These are phyloP conservation scores for Collybia mongolica DNA, from an alignment of 768 basidiomycete species.

Conservation along the genomic window DNA sequence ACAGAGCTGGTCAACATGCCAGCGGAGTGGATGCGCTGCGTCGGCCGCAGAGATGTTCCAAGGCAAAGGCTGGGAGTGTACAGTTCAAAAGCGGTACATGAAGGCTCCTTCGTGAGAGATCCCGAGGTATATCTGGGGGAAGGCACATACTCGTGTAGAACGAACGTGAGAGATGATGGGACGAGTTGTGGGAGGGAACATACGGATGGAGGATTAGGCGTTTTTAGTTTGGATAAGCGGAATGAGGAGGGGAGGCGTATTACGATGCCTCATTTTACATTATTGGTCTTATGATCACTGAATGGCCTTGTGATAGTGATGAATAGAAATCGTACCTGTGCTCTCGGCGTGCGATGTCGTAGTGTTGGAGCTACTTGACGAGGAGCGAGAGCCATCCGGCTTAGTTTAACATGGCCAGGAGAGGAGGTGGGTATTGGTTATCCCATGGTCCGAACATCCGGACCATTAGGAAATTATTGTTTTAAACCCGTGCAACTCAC, in stretches of 20 bases:
- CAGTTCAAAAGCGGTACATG: neutral
- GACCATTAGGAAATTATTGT: too few relatives aligned
- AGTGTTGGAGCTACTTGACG: neutral
- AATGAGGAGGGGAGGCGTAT: neutral
- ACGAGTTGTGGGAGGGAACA: constrained; percentile 14
- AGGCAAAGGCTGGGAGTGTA: constrained; percentile 4
- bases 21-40: too few relatives aligned
- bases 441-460: too few relatives aligned
- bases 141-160: constrained; percentile 4
- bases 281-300: constrained; percentile 3
- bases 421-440: neutral
- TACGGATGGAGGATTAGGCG: neutral
- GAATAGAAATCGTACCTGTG: too few relatives aligned
- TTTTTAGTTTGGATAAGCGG: neutral
- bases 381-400: neutral
- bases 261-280: constrained; percentile 6
- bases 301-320: neutral
- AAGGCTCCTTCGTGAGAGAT: constrained; percentile 15
- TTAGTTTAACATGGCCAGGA: neutral
- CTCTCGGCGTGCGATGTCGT: neutral
- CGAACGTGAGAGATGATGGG: constrained; percentile 13
- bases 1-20: too few relatives aligned
- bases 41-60: too few relatives aligned
- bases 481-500: neutral
- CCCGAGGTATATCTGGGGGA: constrained; percentile 2